Conservation (phyloP, 2,329 filamentous ascomycete genomes). For the Monilinia aucupariae region DNA sequence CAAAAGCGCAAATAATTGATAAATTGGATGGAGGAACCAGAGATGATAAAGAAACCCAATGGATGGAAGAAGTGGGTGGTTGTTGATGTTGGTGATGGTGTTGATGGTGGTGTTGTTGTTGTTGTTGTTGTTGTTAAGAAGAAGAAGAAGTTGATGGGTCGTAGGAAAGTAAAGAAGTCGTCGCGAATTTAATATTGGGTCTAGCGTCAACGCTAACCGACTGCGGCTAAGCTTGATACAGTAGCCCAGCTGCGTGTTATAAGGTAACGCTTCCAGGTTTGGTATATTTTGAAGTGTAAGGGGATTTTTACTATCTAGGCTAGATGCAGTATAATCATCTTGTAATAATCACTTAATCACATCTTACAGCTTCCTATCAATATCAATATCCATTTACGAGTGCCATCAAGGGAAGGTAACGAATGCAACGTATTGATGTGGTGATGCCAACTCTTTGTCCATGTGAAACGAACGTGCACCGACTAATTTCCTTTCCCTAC, state of each 20-base stretch:
- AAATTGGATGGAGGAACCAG: not conserved
- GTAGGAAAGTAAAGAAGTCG: constrained; percentile 16
- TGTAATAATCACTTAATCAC: too few species aligned
- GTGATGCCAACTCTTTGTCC: too few species aligned
- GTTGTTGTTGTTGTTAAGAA: not conserved
- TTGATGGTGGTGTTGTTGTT: too few species aligned
- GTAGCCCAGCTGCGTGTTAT: not conserved
- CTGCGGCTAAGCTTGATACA: constrained; percentile 5
- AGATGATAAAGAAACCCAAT: constrained; percentile 3
- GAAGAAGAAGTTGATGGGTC: constrained; percentile 8
- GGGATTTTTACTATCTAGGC: too few species aligned
- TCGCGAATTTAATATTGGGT: constrained; percentile 15
- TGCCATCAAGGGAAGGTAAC: too few species aligned
- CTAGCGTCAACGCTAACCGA: constrained; percentile 17
- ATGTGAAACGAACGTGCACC: not conserved
- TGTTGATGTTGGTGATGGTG: not conserved
- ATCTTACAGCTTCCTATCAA: too few species aligned
- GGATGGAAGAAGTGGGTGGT: not conserved
- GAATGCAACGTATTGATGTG: too few species aligned
- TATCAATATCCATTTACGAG: too few species aligned
- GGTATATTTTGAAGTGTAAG: too few species aligned
- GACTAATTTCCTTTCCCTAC: not conserved
- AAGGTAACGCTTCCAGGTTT: too few species aligned
- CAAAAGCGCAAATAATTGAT: constrained; percentile 2
- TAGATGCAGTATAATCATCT: too few species aligned